Evolutionary conservation across 1,139 yeast genomes (phyloP).

Genomic region (Zygosaccharomyces sapae): DNA sequence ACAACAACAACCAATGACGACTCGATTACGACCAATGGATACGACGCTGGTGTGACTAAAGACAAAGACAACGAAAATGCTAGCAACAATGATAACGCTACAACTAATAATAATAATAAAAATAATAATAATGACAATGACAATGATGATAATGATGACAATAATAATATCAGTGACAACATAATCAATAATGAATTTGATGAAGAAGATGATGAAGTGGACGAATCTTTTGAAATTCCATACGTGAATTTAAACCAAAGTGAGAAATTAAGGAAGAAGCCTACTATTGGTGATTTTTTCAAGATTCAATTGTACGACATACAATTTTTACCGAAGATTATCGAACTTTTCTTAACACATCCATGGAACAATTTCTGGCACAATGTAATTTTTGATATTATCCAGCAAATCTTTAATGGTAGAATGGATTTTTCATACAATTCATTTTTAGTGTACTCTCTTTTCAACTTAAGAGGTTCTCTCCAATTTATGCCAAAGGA

Average conservation of each 20-base stretch:
- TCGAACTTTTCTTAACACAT: conserved; percentile 80
- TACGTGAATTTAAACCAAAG: conserved; percentile 56
- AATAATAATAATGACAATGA: neutral
- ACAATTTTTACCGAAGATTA: conserved; percentile 69
- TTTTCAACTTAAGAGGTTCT: conserved; percentile 31
- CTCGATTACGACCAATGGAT: neutral
- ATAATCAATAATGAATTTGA: conserved; percentile 4
- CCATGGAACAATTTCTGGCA: conserved; percentile 99
- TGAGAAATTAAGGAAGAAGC: conserved; percentile 55
- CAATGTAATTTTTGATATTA: conserved; percentile 94
- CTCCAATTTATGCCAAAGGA: conserved; percentile 21
- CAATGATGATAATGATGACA: neutral
- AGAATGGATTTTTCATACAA: conserved; percentile 92
- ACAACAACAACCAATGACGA: neutral
- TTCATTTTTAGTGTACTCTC: conserved; percentile 57
- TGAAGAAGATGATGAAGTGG: conserved; percentile 28
- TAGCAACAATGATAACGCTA: neutral
- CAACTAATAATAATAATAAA: conserved; percentile 1
- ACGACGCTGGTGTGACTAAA: conserved; percentile 1
- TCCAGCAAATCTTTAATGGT: conserved; percentile 93
- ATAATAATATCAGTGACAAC: conserved; percentile 1
- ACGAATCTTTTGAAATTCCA: conserved; percentile 45
- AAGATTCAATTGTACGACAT: conserved; percentile 84
- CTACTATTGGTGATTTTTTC: conserved; percentile 86
- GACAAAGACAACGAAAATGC: neutral